phyloP scores from a whole-genome alignment of 1,284 basidiomycete genomes.

The Leccinum insolens region DNA sequence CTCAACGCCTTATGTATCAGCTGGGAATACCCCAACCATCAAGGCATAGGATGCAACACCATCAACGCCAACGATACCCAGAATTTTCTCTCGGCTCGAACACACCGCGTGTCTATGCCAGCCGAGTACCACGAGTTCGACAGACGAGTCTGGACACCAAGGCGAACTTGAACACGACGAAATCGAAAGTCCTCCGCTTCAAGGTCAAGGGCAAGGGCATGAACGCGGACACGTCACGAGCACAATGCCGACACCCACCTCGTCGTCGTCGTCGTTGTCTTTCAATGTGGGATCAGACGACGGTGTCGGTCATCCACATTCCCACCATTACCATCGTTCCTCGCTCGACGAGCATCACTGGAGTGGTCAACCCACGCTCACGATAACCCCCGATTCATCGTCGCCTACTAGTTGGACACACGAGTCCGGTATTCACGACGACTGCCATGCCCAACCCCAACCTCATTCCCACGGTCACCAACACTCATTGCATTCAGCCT shows the following conservation, averaged over 20 bases:
- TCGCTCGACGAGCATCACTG: not conserved
- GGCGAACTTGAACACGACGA: not conserved
- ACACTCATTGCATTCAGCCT: not conserved
- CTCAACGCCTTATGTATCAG: constrained; percentile 19
- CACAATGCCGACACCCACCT: not conserved
- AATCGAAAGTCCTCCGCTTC: not conserved
- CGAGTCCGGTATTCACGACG: not conserved
- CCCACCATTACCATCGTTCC: not conserved
- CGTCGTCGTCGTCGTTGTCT: not conserved
- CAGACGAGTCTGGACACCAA: not conserved
- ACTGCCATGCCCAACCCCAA: not conserved
- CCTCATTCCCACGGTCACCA: not conserved
- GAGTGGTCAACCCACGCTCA: not conserved
- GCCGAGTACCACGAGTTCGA: not conserved
- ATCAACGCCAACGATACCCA: constrained; percentile 46
- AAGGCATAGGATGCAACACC: constrained; percentile 49
- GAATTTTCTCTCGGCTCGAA: constrained; percentile 38
- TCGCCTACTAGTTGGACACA: not conserved
- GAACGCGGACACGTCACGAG: not conserved
- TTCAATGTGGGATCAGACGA: not conserved
- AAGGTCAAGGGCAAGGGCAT: not conserved
- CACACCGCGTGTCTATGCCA: constrained; percentile 49
- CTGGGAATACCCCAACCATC: constrained; percentile 56
- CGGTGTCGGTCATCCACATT: not conserved
- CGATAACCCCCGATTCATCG: not conserved